These are phyloP conservation scores for Corylus heterophylla DNA, from an alignment of 306 rosid species.

Conservation along the genomic window DNA sequence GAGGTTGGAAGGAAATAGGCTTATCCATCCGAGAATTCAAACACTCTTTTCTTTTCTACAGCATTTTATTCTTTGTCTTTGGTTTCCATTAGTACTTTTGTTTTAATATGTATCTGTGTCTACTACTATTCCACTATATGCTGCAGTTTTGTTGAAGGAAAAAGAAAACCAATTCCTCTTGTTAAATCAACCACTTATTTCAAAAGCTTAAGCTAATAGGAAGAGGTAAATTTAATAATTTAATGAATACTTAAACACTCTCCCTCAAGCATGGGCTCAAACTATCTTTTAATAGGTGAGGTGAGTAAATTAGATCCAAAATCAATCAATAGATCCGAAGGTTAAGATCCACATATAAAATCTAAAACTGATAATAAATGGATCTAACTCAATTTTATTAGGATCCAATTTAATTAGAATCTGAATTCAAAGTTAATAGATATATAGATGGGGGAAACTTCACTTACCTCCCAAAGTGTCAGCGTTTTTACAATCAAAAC, in stretches of 20 bases:
- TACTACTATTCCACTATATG: not conserved
- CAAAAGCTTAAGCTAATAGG: no score
- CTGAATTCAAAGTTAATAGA: not conserved
- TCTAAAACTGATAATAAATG: not conserved
- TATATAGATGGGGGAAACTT: no score
- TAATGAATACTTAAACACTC: no score
- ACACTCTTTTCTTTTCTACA: not conserved
- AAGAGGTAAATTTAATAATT: no score
- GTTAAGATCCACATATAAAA: not conserved
- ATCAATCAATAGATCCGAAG: not conserved
- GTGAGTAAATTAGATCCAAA: not conserved
- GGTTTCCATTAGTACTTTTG: not conserved
- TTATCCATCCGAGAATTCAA: not conserved
- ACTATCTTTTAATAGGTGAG: no score
- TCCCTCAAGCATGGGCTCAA: no score
- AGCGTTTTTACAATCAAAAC: no score
- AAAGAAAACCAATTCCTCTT: not conserved
- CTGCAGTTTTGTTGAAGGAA: not conserved
- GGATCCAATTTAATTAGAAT: not conserved
- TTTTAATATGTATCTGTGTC: not conserved
- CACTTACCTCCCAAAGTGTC: no score
- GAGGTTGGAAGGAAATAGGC: not conserved
- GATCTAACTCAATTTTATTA: not conserved
- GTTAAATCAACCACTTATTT: no score
- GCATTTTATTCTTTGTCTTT: not conserved